Percentiles rank a stretch among this genome's conserved stretches.
phyloP scores from a whole-genome alignment of 2,329 filamentous ascomycete species.

The Anthostomella pinea region DNA sequence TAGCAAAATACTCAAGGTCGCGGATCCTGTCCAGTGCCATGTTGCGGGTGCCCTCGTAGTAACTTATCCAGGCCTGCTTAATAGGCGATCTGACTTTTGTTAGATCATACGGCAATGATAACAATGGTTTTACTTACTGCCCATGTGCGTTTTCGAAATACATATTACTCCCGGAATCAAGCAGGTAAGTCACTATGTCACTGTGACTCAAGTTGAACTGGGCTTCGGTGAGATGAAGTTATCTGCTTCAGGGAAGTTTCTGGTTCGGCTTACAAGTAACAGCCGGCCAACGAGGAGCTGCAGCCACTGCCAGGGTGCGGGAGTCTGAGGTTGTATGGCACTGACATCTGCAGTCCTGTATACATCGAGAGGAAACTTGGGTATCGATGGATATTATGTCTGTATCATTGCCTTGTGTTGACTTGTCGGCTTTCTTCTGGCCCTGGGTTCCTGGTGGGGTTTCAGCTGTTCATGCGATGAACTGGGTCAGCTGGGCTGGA shows the following conservation, averaged over 20 bases:
- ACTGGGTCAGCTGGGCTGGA: background rate
- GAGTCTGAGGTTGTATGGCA: background rate
- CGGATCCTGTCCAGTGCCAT: background rate
- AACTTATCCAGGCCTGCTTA: background rate
- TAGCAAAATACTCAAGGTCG: background rate
- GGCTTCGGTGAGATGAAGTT: background rate
- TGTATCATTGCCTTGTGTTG: too few relatives aligned
- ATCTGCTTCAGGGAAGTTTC: background rate
- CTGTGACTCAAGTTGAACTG: background rate
- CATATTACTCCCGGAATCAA: background rate
- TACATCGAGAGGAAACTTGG: background rate
- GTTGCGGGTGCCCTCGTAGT: background rate
- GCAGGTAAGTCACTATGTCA: background rate
- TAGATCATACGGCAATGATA: background rate
- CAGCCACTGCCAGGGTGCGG: background rate
- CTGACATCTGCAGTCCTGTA: background rate
- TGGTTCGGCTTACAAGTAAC: background rate
- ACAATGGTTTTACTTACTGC: background rate
- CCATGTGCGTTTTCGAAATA: background rate
- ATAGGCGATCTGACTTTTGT: background rate
- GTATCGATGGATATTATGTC: too few relatives aligned
- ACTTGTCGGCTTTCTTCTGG: background rate
- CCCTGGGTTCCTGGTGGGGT: too few relatives aligned
- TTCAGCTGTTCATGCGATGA: too few relatives aligned
- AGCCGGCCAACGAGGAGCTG: background rate